A percentile compares a stretch with the other conserved stretches of the same genome.
Conservation (phyloP, 192 early-diverging fungal genomes). For the Diversispora eburnea region DNA sequence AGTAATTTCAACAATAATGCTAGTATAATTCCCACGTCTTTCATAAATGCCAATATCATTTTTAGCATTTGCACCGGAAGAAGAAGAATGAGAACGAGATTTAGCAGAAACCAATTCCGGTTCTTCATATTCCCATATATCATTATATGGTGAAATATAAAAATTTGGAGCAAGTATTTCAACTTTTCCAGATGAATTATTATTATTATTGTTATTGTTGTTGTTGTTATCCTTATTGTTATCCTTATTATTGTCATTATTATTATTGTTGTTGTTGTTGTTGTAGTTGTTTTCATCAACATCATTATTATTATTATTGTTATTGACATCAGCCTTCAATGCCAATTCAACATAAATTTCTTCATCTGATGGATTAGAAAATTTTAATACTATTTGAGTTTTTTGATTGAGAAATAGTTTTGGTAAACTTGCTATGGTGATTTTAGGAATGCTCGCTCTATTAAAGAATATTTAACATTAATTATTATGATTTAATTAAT, state of each 20-base stretch:
- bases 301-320: constrained; percentile 23
- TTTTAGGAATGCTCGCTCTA: constrained; percentile 72
- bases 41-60: constrained; percentile 56
- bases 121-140: constrained; percentile 79
- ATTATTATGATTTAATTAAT: not conserved
- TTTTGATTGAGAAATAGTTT: constrained; percentile 37
- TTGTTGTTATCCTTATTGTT: too few species aligned
- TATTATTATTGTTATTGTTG: too few species aligned
- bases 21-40: constrained; percentile 57
- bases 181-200: constrained; percentile 33
- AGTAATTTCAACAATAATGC: constrained; percentile 56
- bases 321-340: constrained; percentile 38
- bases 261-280: too few species aligned
- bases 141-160: constrained; percentile 68
- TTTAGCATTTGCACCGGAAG: not conserved
- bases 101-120: constrained; percentile 44
- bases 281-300: too few species aligned
- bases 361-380: constrained; percentile 78
- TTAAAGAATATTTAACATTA: not conserved
- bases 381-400: constrained; percentile 59
- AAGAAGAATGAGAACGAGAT: constrained; percentile 25
- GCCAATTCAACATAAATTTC: constrained; percentile 63
- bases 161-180: constrained; percentile 62
- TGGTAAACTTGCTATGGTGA: constrained; percentile 59
- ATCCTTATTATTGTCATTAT: too few species aligned